A percentile compares a stretch with the other conserved stretches of the same genome.
Conservation (phyloP, 257 asterid genomes). For the Gardenia jasminoides region DNA sequence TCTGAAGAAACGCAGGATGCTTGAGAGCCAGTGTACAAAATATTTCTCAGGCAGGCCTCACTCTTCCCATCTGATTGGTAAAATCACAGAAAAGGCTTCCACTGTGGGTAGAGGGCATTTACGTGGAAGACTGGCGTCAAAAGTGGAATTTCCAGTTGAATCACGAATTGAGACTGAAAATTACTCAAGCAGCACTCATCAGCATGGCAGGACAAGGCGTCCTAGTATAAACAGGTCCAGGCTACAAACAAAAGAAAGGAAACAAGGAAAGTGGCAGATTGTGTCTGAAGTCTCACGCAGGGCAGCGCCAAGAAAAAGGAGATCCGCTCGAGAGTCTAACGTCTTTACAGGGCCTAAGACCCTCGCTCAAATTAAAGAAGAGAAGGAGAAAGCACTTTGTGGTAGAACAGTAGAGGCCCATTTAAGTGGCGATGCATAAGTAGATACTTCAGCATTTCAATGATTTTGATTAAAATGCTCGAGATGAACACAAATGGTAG, state of each 20-base stretch:
- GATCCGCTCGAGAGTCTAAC: slow-evolving; percentile 10
- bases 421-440: slow-evolving; percentile 10
- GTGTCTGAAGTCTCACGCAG: slow-evolving; percentile 24
- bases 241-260: slow-evolving; percentile 31
- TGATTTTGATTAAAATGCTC: slow-evolving; percentile 14
- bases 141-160: slow-evolving; percentile 23
- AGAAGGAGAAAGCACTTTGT: slow-evolving; percentile 26
- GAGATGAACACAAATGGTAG: slow-evolving; percentile 1
- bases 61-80: slow-evolving; percentile 20
- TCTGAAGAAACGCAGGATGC: slow-evolving; percentile 28
- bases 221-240: slow-evolving; percentile 22
- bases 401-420: slow-evolving; percentile 11
- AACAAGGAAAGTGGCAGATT: slow-evolving; percentile 11
- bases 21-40: slow-evolving; percentile 14
- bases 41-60: slow-evolving; percentile 14
- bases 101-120: slow-evolving; percentile 10
- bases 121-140: slow-evolving; percentile 31
- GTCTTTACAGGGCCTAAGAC: slow-evolving; percentile 38
- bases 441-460: slow-evolving; percentile 11
- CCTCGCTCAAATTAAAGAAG: slow-evolving; percentile 39
- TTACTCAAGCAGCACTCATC: background rate
- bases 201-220: slow-evolving; percentile 12
- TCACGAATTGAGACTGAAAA: slow-evolving; percentile 5
- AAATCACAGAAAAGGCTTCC: slow-evolving; percentile 14
- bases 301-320: slow-evolving; percentile 22